These are phyloP conservation scores for Erythrobasidium yunnanense DNA, from an alignment of 768 basidiomycete genomes.

Conservation along the genomic window DNA sequence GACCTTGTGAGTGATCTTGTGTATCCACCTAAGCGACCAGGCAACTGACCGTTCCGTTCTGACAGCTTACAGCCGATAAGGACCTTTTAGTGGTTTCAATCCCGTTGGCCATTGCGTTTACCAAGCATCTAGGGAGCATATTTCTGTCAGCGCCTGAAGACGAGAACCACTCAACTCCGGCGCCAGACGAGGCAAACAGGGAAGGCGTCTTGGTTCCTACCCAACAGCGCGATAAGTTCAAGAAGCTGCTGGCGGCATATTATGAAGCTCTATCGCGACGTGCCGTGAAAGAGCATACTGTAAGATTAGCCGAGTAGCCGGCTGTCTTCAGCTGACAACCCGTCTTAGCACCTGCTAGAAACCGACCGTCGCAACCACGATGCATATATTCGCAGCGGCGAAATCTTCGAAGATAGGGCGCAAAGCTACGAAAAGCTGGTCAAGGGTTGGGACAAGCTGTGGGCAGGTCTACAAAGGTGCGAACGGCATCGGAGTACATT, in stretches of 20 bases:
- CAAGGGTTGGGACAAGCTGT: constrained; percentile 81
- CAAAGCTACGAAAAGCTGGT: constrained; percentile 99
- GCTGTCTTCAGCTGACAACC: background rate
- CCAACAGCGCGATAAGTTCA: constrained; percentile 77
- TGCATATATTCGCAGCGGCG: constrained; percentile 96
- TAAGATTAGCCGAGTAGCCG: background rate
- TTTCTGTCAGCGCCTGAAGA: constrained; percentile 45
- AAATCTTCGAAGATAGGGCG: constrained; percentile 97
- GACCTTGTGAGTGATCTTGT: constrained; percentile 57
- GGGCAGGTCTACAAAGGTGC: constrained; percentile 76
- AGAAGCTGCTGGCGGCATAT: constrained; percentile 84
- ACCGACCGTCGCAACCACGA: constrained; percentile 95
- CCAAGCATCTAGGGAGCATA: constrained; percentile 79
- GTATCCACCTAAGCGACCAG: background rate
- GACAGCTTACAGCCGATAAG: constrained; percentile 37
- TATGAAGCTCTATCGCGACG: constrained; percentile 87
- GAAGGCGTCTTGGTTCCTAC: constrained; percentile 69
- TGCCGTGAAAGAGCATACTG: constrained; percentile 66
- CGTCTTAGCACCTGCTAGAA: constrained; percentile 72
- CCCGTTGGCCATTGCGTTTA: constrained; percentile 78
- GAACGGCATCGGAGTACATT: background rate
- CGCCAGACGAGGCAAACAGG: constrained; percentile 14
- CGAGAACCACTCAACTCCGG: background rate
- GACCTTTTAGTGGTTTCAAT: constrained; percentile 46
- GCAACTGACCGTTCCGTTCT: constrained; percentile 3